Evolutionary conservation across 1,284 basidiomycete species (phyloP).

Genomic region (Leccinum variabile): DNA sequence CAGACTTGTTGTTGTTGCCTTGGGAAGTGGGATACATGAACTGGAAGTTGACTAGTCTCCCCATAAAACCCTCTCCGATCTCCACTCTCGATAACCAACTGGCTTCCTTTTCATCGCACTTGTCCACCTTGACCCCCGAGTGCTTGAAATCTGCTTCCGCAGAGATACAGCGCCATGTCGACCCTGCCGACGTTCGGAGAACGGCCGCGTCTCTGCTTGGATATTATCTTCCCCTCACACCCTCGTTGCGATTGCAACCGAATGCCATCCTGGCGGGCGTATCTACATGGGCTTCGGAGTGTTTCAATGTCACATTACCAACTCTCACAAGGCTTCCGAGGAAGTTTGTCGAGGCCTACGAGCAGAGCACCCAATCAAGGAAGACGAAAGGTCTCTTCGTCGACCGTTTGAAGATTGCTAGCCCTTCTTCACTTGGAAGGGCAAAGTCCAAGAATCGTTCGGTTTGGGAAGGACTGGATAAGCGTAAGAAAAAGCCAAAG

Average conservation of each 20-base stretch:
- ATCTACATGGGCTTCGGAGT: conserved; percentile 60
- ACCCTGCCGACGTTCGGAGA: conserved; percentile 59
- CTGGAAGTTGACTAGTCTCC: conserved; percentile 62
- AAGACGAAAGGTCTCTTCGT: conserved; percentile 29
- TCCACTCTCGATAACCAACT: conserved; percentile 19
- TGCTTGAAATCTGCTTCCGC: conserved; percentile 36
- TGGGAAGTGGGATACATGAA: conserved; percentile 73
- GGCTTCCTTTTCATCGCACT: conserved; percentile 9
- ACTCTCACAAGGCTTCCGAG: conserved; percentile 23
- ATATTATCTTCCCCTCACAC: conserved; percentile 65
- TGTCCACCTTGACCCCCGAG: conserved; percentile 15
- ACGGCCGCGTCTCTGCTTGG: conserved; percentile 75
- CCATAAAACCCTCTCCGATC: conserved; percentile 60
- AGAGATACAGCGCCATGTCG: conserved; percentile 44
- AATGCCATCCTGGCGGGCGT: conserved; percentile 59
- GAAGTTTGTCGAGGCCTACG: conserved; percentile 27
- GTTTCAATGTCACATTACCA: conserved; percentile 25
- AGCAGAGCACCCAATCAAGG: conserved; percentile 9
- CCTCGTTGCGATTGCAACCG: conserved; percentile 50
- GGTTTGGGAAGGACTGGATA: conserved; percentile 25
- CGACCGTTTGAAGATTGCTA: conserved; percentile 20
- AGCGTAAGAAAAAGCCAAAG: conserved; percentile 18
- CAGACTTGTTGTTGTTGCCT: conserved; percentile 84
- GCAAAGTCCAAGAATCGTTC: conserved; percentile 28
- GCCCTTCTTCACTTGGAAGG: conserved; percentile 22